Percentiles rank a stretch among this genome's conserved stretches.
These are phyloP conservation scores for Aspergillus hiratsukae DNA, from an alignment of 2,329 filamentous ascomycete genomes.

Conservation along the genomic window DNA sequence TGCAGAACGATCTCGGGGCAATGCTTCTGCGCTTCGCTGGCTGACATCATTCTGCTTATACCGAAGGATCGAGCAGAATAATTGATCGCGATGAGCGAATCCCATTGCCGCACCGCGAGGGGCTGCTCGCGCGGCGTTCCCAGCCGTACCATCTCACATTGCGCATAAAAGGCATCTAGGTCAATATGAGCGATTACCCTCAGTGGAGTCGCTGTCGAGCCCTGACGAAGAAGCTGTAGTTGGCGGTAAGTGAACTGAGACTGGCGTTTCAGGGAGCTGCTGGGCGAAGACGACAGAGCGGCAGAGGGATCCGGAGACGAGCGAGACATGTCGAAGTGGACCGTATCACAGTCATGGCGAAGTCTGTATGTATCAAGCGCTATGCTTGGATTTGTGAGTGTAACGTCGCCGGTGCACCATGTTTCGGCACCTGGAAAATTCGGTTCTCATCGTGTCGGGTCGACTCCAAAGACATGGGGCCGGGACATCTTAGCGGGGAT, in stretches of 20 bases:
- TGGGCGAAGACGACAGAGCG: slow-evolving; percentile 44
- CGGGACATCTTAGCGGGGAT: neutral
- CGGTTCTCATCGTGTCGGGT: neutral
- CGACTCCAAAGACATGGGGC: neutral
- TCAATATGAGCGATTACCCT: slow-evolving; percentile 89
- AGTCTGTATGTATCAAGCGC: neutral
- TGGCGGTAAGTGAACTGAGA: slow-evolving; percentile 85
- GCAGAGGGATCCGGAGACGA: slow-evolving; percentile 51
- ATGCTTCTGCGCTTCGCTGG: slow-evolving; percentile 76
- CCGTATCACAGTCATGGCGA: slow-evolving; percentile 14
- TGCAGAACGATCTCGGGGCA: slow-evolving; percentile 82
- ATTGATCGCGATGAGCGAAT: slow-evolving; percentile 92
- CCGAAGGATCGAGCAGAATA: slow-evolving; percentile 82
- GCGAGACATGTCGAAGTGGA: slow-evolving; percentile 54
- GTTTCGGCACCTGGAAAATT: neutral
- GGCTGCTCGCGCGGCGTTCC: slow-evolving; percentile 69
- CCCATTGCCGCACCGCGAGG: slow-evolving; percentile 92
- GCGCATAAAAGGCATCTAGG: slow-evolving; percentile 94
- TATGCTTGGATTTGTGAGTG: neutral
- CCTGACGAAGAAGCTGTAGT: slow-evolving; percentile 68
- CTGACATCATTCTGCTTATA: slow-evolving; percentile 72
- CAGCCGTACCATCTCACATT: slow-evolving; percentile 90
- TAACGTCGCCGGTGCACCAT: neutral
- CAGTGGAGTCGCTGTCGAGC: slow-evolving; percentile 68
- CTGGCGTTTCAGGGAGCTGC: slow-evolving; percentile 26